These are phyloP conservation scores for Sporothrix schenckii DNA, from an alignment of 2,329 filamentous ascomycete genomes.

Conservation along the genomic window DNA sequence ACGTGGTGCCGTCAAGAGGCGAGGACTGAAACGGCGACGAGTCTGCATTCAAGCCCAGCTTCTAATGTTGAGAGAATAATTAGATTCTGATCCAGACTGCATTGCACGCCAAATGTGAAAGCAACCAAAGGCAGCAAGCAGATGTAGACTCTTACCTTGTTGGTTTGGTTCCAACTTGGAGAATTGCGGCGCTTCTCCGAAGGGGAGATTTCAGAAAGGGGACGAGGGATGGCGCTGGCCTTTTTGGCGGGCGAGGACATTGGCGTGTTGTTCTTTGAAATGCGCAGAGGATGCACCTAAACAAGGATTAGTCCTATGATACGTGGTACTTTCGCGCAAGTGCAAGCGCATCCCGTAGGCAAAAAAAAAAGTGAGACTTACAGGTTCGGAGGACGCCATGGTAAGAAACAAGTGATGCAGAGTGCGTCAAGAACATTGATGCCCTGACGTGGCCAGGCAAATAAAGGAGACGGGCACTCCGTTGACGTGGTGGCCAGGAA, in stretches of 20 bases:
- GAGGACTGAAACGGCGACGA: constrained; percentile 86
- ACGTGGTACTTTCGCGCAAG: constrained; percentile 1
- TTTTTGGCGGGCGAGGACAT: constrained; percentile 66
- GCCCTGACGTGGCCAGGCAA: constrained; percentile 7
- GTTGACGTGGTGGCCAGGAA: constrained; percentile 16
- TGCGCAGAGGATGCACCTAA: constrained; percentile 76
- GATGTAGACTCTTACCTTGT: constrained; percentile 61
- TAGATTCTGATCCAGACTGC: background rate
- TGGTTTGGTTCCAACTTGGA: constrained; percentile 79
- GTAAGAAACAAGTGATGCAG: background rate
- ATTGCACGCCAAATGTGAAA: background rate
- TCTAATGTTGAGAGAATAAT: constrained; percentile 48
- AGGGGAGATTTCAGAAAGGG: constrained; percentile 86
- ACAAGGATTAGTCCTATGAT: constrained; percentile 9
- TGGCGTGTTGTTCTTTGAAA: constrained; percentile 66
- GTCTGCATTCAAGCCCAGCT: constrained; percentile 70
- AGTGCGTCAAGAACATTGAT: constrained; percentile 3
- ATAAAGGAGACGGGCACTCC: constrained; percentile 16
- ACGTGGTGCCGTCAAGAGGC: constrained; percentile 67
- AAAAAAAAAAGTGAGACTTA: constrained; percentile 25
- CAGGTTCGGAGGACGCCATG: constrained; percentile 36
- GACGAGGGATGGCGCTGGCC: constrained; percentile 64
- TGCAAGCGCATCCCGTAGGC: too few species aligned
- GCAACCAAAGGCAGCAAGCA: background rate
- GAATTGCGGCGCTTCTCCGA: constrained; percentile 88